Conservation (phyloP, 2,329 filamentous ascomycete species). For the Fusarium citri region DNA sequence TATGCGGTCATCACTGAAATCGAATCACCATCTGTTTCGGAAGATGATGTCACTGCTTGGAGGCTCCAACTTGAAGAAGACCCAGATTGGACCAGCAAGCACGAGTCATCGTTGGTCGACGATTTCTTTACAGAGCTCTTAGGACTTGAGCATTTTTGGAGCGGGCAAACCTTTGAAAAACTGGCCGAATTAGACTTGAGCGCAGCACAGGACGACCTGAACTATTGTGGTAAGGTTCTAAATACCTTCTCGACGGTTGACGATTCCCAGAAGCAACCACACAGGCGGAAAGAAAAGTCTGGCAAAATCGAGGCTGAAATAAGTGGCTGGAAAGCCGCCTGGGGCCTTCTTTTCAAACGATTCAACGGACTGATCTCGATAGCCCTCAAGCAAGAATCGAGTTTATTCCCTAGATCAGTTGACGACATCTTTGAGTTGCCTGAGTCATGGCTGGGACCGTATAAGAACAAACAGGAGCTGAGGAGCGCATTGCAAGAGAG, state of each 20-base stretch:
- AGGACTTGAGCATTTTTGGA: constrained; percentile 6
- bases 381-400: not conserved
- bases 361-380: not conserved
- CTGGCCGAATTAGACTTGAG: not conserved
- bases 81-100: constrained; percentile 1
- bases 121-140: not conserved
- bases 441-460: constrained; percentile 1
- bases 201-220: not conserved
- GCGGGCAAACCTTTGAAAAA: not conserved
- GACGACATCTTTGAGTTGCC: constrained; percentile 8
- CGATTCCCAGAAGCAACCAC: not conserved
- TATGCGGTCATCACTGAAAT: not conserved
- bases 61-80: constrained; percentile 5
- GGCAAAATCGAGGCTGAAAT: constrained; percentile 2
- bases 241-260: not conserved
- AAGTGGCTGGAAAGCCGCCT: constrained; percentile 1
- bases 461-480: not conserved
- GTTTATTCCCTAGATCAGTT: not conserved
- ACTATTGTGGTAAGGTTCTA: not conserved
- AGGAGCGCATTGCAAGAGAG: not conserved
- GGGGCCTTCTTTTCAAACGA: constrained; percentile 4
- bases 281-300: not conserved
- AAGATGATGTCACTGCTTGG: not conserved
- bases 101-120: constrained; percentile 4
- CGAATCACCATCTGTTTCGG: not conserved